Conservation (phyloP, 2,329 filamentous ascomycete genomes). For the Fusarium sp. region DNA sequence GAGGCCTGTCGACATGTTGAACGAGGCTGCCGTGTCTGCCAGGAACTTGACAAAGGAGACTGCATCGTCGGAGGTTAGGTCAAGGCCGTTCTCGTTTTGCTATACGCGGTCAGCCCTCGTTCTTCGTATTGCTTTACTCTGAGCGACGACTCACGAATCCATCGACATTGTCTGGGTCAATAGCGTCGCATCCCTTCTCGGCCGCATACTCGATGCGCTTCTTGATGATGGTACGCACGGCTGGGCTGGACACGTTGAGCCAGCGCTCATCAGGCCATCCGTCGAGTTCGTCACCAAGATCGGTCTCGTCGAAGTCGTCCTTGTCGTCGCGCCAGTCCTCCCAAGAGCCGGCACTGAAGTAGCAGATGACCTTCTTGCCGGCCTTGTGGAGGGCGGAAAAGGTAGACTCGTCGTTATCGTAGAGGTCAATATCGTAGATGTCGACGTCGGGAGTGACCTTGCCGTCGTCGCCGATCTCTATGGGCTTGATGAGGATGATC, state of each 20-base stretch:
- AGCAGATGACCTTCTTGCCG: conserved; percentile 76
- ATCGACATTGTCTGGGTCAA: conserved; percentile 80
- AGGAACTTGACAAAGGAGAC: conserved; percentile 72
- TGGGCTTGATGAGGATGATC: conserved; percentile 64
- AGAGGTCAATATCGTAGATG: conserved; percentile 65
- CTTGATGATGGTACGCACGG: conserved; percentile 73
- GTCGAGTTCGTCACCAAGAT: conserved; percentile 69
- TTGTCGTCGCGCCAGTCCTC: conserved; percentile 73
- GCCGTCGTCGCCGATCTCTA: conserved; percentile 57
- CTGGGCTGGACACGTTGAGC: conserved; percentile 68
- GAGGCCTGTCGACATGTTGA: conserved; percentile 72
- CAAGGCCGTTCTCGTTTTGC: conserved; percentile 73
- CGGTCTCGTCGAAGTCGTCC: conserved; percentile 62
- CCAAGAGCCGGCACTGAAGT: conserved; percentile 79
- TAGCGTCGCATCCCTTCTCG: conserved; percentile 74
- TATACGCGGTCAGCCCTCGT: conserved; percentile 29
- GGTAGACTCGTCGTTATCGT: conserved; percentile 59
- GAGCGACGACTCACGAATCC: conserved; percentile 62
- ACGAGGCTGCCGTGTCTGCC: conserved; percentile 62
- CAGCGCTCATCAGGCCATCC: conserved; percentile 77
- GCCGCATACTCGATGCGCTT: conserved; percentile 68
- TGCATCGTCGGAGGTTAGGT: conserved; percentile 67
- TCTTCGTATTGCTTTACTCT: background rate
- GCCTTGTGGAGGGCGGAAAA: conserved; percentile 68
- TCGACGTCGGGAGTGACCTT: conserved; percentile 59